Evolutionary conservation across 2,329 filamentous ascomycete species (phyloP).

Genomic region (Fusarium beomiforme): DNA sequence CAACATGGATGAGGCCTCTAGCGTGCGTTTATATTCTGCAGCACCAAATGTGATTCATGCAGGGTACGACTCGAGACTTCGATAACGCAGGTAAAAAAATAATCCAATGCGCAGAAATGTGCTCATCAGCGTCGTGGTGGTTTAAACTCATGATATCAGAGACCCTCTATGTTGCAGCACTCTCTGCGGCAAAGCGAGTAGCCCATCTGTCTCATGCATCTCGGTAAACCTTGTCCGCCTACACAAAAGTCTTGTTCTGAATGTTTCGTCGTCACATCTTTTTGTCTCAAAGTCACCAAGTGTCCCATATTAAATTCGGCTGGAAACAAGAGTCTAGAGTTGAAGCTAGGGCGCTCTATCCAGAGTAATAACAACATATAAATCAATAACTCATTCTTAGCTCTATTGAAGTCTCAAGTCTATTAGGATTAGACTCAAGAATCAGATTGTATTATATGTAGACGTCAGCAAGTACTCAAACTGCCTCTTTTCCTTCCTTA

Average conservation of each 20-base stretch:
- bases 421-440: neutral
- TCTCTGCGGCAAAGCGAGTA: slow-evolving; percentile 19
- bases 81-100: neutral
- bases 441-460: neutral
- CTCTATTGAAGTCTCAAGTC: neutral
- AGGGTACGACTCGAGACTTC: slow-evolving; percentile 37
- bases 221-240: slow-evolving; percentile 12
- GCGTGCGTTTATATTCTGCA: slow-evolving; percentile 16
- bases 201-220: neutral
- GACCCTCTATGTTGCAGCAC: neutral
- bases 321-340: neutral
- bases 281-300: slow-evolving; percentile 5
- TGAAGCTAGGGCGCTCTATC: neutral
- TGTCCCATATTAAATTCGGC: neutral
- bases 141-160: neutral
- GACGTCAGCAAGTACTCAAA: neutral
- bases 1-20: slow-evolving; percentile 13
- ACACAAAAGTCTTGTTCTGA: neutral
- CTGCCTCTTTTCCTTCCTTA: neutral
- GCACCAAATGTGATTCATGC: slow-evolving; percentile 41
- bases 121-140: slow-evolving; percentile 2
- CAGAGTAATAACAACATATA: neutral
- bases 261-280: neutral
- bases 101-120: slow-evolving; percentile 7
- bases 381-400: neutral